Percentiles rank a stretch among this genome's conserved stretches.
phyloP scores from a whole-genome alignment of 352 stramenopile species.

The Phytophthora sojae region DNA sequence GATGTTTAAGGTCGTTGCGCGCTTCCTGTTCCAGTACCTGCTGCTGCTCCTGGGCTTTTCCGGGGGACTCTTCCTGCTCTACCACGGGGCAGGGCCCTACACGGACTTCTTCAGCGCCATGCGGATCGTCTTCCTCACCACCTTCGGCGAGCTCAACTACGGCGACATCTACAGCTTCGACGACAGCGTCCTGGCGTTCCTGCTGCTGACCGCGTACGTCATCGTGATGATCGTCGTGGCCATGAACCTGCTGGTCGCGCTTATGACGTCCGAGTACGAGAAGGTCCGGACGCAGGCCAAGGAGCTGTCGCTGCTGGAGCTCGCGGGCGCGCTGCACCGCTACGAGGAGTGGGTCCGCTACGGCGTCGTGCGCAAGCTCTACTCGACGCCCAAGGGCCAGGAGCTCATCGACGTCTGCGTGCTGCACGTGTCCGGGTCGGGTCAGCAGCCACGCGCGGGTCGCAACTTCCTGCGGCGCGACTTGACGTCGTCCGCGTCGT shows the following conservation, averaged over 20 bases:
- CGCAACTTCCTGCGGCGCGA: slow-evolving; percentile 31
- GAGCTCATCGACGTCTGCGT: slow-evolving; percentile 42
- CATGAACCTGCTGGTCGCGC: slow-evolving; percentile 59
- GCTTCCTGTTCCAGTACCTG: slow-evolving; percentile 65
- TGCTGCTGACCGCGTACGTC: slow-evolving; percentile 61
- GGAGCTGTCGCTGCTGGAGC: slow-evolving; percentile 55
- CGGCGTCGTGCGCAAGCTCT: slow-evolving; percentile 46
- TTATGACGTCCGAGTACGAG: slow-evolving; percentile 75
- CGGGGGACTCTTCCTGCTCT: slow-evolving; percentile 53
- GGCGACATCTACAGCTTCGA: slow-evolving; percentile 58
- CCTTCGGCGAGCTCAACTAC: slow-evolving; percentile 68
- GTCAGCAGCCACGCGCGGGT: slow-evolving; percentile 13
- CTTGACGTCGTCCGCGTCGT: slow-evolving; percentile 41
- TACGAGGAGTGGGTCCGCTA: slow-evolving; percentile 64
- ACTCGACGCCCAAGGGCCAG: slow-evolving; percentile 41
- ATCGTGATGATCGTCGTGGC: slow-evolving; percentile 64
- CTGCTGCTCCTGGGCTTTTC: slow-evolving; percentile 61
- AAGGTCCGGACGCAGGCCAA: slow-evolving; percentile 61
- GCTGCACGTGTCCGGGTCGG: slow-evolving; percentile 12
- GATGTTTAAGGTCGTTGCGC: slow-evolving; percentile 64
- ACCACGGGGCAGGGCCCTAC: slow-evolving; percentile 52
- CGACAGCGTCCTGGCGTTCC: slow-evolving; percentile 44
- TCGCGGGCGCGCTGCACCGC: slow-evolving; percentile 53
- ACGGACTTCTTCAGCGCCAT: slow-evolving; percentile 56
- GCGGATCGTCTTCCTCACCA: slow-evolving; percentile 65